Evolutionary conservation across 2,329 filamentous ascomycete genomes (phyloP).

Genomic region (Torrubiella hemipterigena): DNA sequence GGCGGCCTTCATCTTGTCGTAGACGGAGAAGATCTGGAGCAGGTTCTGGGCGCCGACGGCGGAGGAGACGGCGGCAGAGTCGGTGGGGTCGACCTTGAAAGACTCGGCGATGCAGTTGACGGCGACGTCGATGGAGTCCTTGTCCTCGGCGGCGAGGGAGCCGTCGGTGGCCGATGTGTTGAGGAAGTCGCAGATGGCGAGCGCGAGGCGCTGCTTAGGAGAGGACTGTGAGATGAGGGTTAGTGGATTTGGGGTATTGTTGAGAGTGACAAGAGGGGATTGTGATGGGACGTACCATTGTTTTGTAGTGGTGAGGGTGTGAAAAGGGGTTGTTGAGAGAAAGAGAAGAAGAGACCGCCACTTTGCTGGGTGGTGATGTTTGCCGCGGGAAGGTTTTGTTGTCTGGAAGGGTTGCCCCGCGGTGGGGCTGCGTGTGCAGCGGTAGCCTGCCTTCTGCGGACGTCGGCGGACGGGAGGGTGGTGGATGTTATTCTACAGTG

Average conservation of each 20-base stretch:
- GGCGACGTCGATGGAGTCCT: conserved; percentile 88
- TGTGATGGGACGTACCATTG: conserved; percentile 4
- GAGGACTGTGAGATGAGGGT: conserved; percentile 16
- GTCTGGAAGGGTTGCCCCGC: too few relatives aligned
- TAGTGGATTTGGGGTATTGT: conserved; percentile 2
- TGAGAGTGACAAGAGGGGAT: background rate
- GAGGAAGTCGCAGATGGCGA: conserved; percentile 95
- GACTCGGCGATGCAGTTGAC: conserved; percentile 88
- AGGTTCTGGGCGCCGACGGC: conserved; percentile 82
- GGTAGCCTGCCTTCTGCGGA: too few relatives aligned
- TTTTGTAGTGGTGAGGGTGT: background rate
- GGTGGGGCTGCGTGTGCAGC: too few relatives aligned
- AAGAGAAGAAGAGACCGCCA: too few relatives aligned
- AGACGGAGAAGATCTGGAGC: conserved; percentile 84
- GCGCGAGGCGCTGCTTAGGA: conserved; percentile 75
- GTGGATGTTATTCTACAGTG: too few relatives aligned
- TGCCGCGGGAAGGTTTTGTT: background rate
- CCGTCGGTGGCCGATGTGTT: conserved; percentile 74
- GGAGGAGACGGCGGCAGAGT: conserved; percentile 59
- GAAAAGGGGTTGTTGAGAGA: too few relatives aligned
- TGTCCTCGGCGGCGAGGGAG: conserved; percentile 76
- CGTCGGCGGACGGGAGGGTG: too few relatives aligned
- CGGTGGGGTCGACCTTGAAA: conserved; percentile 84
- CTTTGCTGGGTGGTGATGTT: background rate
- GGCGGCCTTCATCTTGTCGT: conserved; percentile 77